Percentiles rank a stretch among this genome's conserved stretches.
Conservation (phyloP, 192 early-diverging fungal species). For the Coemansia sp. region DNA sequence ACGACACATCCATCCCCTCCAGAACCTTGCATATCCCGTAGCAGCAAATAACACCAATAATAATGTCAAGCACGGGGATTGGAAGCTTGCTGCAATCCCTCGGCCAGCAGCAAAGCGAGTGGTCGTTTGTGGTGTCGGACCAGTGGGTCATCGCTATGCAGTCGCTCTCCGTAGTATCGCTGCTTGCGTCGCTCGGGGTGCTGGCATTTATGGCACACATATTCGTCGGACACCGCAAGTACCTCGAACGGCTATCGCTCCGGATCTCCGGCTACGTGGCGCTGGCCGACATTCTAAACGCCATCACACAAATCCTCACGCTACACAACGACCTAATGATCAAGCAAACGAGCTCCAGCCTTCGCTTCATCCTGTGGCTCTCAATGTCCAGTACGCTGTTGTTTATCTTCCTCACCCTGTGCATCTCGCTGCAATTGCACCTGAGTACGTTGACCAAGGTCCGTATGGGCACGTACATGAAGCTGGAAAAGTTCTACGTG, state of each 20-base stretch:
- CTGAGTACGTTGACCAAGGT: slow-evolving; percentile 46
- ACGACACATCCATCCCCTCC: neutral
- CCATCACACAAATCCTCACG: slow-evolving; percentile 24
- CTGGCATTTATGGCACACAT: slow-evolving; percentile 14
- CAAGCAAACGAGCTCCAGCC: slow-evolving; percentile 1
- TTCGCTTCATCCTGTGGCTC: slow-evolving; percentile 44
- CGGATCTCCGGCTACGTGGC: slow-evolving; percentile 41
- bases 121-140: slow-evolving; percentile 38
- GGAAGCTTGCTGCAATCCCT: neutral
- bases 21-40: neutral
- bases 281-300: slow-evolving; percentile 15
- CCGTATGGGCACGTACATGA: slow-evolving; percentile 35
- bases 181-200: slow-evolving; percentile 24
- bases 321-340: slow-evolving; percentile 43
- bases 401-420: slow-evolving; percentile 37
- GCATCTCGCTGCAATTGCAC: slow-evolving; percentile 44
- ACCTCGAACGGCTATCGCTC: slow-evolving; percentile 36
- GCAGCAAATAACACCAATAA: too few species aligned
- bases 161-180: slow-evolving; percentile 28
- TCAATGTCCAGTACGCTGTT: slow-evolving; percentile 30
- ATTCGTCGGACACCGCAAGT: slow-evolving; percentile 17
- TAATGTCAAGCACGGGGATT: neutral
- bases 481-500: slow-evolving; percentile 36
- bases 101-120: slow-evolving; percentile 5
- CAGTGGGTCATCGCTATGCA: slow-evolving; percentile 28